These are phyloP conservation scores for Jatropha multifida DNA, from an alignment of 441 rosid species.

Conservation along the genomic window DNA sequence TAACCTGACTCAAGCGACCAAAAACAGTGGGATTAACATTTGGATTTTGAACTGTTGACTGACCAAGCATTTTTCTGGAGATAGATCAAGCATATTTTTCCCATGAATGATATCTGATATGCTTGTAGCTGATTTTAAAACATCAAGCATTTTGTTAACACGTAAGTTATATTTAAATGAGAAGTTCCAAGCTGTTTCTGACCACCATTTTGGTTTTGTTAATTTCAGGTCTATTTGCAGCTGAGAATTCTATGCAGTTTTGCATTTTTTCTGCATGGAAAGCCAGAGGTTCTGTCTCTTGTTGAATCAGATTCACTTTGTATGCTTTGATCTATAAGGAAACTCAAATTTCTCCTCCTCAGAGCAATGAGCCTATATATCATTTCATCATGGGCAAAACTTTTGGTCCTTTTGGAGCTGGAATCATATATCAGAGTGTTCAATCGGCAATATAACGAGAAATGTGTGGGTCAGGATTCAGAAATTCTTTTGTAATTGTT, in stretches of 20 bases:
- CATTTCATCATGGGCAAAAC: neutral
- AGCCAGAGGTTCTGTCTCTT: neutral
- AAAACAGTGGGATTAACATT: too few species aligned
- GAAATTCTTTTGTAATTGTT: neutral
- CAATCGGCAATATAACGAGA: neutral
- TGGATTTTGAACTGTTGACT: too few species aligned
- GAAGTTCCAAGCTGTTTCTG: neutral
- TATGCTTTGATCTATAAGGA: neutral
- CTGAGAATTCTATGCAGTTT: neutral
- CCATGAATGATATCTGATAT: neutral
- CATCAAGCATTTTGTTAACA: neutral
- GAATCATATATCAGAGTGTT: too few species aligned
- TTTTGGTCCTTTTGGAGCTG: neutral
- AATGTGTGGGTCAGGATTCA: neutral
- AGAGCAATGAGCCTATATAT: too few species aligned
- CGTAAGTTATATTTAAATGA: neutral
- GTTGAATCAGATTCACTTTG: neutral
- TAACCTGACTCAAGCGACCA: neutral
- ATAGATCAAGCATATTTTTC: neutral
- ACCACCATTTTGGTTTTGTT: constrained; percentile 14
- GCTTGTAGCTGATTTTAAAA: neutral
- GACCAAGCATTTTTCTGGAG: neutral
- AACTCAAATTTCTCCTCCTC: neutral
- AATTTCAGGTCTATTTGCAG: constrained; percentile 30
- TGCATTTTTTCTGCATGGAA: neutral